Evolutionary conservation across 75 land plant genomes (phyloP).

Genomic region (Cunninghamia lanceolata): DNA sequence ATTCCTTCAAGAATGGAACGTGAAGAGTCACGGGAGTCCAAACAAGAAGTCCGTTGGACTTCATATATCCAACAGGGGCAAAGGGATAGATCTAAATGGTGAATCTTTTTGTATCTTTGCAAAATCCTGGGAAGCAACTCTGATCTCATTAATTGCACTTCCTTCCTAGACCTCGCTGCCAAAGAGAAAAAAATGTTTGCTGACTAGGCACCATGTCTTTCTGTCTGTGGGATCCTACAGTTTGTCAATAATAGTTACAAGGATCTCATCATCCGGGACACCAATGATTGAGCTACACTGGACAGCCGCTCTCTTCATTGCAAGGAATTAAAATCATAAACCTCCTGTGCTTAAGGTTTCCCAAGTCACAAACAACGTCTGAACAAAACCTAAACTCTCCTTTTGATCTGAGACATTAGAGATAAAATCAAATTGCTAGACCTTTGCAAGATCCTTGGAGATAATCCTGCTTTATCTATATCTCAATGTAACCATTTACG

Average conservation of each 20-base stretch:
- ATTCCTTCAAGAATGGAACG: too few relatives aligned
- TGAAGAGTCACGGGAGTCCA: too few relatives aligned
- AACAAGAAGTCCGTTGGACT: too few relatives aligned
- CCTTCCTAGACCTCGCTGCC: conserved; percentile 55
- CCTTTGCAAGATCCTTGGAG: background rate
- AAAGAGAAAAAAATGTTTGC: conserved; percentile 44
- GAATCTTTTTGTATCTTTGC: conserved; percentile 35
- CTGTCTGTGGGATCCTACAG: conserved; percentile 40
- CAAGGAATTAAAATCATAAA: too few relatives aligned
- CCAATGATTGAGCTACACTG: conserved; percentile 10
- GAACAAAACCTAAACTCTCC: background rate
- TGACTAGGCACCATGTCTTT: conserved; percentile 63
- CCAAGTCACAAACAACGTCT: background rate
- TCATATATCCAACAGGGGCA: too few relatives aligned
- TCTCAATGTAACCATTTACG: background rate
- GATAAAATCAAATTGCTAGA: background rate
- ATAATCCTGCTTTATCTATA: background rate
- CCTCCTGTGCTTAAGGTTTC: background rate
- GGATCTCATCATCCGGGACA: conserved; percentile 41
- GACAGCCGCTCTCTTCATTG: background rate
- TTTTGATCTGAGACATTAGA: background rate
- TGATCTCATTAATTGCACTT: conserved; percentile 50
- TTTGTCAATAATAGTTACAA: conserved; percentile 49
- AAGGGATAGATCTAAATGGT: conserved; percentile 57
- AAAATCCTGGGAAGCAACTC: conserved; percentile 43